Evolutionary conservation across 1,284 basidiomycete species (phyloP), one percentile per base, ranked within the genome.

Genomic region (Xerocomus cyaneibrunnescens): DNA sequence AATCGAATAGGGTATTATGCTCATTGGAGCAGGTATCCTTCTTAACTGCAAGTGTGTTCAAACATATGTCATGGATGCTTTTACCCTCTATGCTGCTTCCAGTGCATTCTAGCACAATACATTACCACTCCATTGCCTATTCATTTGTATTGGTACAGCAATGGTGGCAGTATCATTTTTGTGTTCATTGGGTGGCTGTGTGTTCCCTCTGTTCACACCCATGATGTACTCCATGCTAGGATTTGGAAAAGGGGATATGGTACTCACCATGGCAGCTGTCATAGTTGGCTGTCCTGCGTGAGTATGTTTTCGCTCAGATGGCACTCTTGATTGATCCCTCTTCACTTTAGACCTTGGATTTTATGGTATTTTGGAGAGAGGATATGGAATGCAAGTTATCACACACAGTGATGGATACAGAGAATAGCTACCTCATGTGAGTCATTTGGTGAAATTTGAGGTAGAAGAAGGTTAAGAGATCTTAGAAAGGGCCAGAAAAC

Each of bases 131-230:
- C n/a, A n/a, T n/a, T n/a, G n/a, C 9, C 1, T 48, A 19, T 28
- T 37, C 16, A 48, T 22, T 21, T 17, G 14, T 64, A 58, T 52
- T 5, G 3, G 3, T 35, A 21, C 50, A 79, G 84, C 85, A 3
- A 69, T 86, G 3, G 84, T 83, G 0, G 81, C 83, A 0, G 77
- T 78, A n/a, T 70, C 78, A 0, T 84, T 67, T 64, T 60, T 85
- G 4, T 79, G 84, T 28, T 80, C 83, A 0, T 57, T 85, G 1
- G 79, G 78, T 1, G 83, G 85, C 3, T 85, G 84, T 45, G 81
- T 77, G 2, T 87, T 87, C 62, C 85, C 85, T 17, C 65, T 87
- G 12, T 87, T 87, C 50, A 83, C 80, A 1, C 81, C 83, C 3
- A 69, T 76, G 13, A 85, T 87, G 83, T 87, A 82, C 65, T 66